Percentiles rank a stretch among this genome's conserved stretches.
Conservation (phyloP, 2,329 filamentous ascomycete genomes). For the Pseudogymnoascus pannorum region DNA sequence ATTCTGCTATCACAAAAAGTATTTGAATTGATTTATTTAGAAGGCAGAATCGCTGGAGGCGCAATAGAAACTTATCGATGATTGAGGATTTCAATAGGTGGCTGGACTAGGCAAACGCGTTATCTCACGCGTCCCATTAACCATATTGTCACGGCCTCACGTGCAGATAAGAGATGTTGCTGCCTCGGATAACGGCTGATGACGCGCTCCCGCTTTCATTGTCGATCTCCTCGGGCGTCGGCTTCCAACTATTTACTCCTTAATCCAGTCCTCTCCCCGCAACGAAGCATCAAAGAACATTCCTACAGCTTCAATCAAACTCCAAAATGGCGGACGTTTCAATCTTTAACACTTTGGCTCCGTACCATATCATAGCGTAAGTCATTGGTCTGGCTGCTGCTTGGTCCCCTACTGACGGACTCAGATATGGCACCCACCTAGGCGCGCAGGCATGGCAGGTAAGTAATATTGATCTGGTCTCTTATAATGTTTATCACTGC, state of each 20-base stretch:
- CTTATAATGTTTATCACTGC: not conserved
- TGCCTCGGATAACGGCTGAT: constrained; percentile 1
- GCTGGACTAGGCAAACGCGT: constrained; percentile 11
- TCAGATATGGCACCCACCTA: constrained; percentile 78
- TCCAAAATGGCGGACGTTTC: constrained; percentile 30
- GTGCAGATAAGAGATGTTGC: constrained; percentile 12
- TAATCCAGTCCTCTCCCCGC: not conserved
- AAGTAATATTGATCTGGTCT: constrained; percentile 21
- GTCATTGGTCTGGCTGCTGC: constrained; percentile 19
- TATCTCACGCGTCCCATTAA: constrained; percentile 9
- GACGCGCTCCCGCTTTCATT: not conserved
- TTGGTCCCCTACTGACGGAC: constrained; percentile 13
- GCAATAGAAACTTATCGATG: not conserved
- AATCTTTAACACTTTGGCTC: constrained; percentile 53
- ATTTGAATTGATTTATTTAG: not conserved
- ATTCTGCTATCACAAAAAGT: not conserved
- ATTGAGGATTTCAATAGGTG: constrained; percentile 7
- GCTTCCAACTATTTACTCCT: not conserved
- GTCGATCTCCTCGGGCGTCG: not conserved
- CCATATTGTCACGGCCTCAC: constrained; percentile 16
- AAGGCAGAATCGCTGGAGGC: not conserved
- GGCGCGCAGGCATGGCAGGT: constrained; percentile 84
- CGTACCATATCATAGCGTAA: constrained; percentile 72
- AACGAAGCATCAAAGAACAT: constrained; percentile 4
- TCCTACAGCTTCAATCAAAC: not conserved